Evolutionary conservation across 2,329 filamentous ascomycete genomes (phyloP).

Genomic region (Scedosporium boydii): DNA sequence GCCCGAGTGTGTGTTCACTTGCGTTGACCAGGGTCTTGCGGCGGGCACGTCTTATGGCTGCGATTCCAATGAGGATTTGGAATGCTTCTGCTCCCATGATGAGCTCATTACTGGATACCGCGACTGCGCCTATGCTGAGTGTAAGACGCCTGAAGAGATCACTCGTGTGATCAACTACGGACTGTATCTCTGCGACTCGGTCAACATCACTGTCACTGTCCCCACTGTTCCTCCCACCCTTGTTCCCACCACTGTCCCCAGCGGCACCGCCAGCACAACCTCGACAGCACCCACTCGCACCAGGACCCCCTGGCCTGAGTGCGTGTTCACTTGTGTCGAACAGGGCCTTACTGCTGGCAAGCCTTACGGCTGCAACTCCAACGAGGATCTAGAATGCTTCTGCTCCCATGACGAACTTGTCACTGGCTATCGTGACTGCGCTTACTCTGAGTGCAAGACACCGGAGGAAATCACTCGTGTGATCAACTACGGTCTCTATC

Average conservation of each 20-base stretch:
- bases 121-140: not conserved
- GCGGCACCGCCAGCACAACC: not conserved
- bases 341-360: not conserved
- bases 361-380: not conserved
- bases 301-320: slow-evolving; percentile 3
- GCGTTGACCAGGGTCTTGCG: not conserved
- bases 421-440: not conserved
- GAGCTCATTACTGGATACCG: slow-evolving; percentile 4
- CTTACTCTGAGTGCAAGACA: not conserved
- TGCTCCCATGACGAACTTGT: slow-evolving; percentile 5
- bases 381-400: not conserved
- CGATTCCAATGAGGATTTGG: not conserved
- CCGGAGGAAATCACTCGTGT: not conserved
- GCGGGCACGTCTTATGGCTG: not conserved
- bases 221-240: not conserved
- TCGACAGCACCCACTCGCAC: slow-evolving; percentile 1
- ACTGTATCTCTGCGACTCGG: not conserved
- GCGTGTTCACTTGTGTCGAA: not conserved
- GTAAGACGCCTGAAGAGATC: not conserved
- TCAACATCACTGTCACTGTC: not conserved
- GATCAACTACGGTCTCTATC: not conserved
- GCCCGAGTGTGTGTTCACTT: slow-evolving; percentile 2
- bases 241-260: too few relatives aligned
- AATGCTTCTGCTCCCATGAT: slow-evolving; percentile 4
- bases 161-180: not conserved